Evolutionary conservation across 192 early-diverging fungal species (phyloP).

Genomic region (Coemansia sp.): DNA sequence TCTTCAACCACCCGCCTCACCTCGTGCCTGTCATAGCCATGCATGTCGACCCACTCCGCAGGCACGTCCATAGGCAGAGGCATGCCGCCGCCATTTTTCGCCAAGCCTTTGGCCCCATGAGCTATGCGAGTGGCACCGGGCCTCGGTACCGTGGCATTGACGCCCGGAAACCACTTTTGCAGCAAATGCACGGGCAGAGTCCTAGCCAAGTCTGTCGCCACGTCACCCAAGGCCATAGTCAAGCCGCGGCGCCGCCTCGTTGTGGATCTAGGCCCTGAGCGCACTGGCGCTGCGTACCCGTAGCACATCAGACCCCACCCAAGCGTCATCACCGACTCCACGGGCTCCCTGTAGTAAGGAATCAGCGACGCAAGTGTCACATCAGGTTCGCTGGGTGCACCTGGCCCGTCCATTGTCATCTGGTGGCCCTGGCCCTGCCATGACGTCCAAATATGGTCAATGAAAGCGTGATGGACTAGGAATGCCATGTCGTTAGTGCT

Average conservation of each 20-base stretch:
- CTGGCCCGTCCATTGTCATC: conserved; percentile 47
- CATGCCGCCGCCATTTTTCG: conserved; percentile 15
- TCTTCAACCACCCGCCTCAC: conserved; percentile 26
- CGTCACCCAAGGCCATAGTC: not conserved
- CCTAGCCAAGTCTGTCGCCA: not conserved
- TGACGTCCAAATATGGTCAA: conserved; percentile 55
- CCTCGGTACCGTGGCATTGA: conserved; percentile 14
- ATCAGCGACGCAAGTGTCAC: conserved; percentile 11
- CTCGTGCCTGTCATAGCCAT: conserved; percentile 20
- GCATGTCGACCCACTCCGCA: conserved; percentile 36
- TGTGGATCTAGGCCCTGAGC: conserved; percentile 5
- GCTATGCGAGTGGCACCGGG: not conserved
- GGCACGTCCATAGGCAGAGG: conserved; percentile 34
- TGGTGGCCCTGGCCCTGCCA: conserved; percentile 52
- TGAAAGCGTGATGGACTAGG: conserved; percentile 56
- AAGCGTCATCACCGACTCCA: conserved; percentile 51
- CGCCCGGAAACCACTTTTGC: conserved; percentile 39
- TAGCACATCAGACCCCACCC: conserved; percentile 56
- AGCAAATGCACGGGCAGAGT: conserved; percentile 30
- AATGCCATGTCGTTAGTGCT: conserved; percentile 58
- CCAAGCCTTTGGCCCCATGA: not conserved
- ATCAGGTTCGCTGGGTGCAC: not conserved
- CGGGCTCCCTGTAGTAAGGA: conserved; percentile 37
- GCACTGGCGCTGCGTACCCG: conserved; percentile 43
- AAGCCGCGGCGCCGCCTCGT: conserved; percentile 10